phyloP scores from a whole-genome alignment of 306 rosid genomes.

The Vicia villosa region DNA sequence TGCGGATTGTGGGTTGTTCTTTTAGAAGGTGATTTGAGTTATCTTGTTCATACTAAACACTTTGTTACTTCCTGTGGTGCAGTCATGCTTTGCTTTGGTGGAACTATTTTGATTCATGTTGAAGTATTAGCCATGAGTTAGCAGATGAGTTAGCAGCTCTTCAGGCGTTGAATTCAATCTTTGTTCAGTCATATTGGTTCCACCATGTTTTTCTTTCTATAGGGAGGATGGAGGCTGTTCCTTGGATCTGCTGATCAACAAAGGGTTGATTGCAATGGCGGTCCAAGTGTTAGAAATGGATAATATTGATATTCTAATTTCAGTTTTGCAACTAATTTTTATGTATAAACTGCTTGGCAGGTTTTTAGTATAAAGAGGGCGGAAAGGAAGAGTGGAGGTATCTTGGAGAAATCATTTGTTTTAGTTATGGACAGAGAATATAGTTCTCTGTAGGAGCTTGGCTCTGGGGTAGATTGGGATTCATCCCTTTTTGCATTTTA shows the following conservation, averaged over 20 bases:
- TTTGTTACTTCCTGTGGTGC: slow-evolving; percentile 28
- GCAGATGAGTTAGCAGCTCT: slow-evolving; percentile 30
- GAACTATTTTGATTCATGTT: slow-evolving; percentile 27
- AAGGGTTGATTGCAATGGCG: slow-evolving; percentile 2
- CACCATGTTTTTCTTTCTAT: neutral
- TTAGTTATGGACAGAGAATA: too few species aligned
- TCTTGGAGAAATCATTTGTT: neutral
- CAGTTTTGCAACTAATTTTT: neutral
- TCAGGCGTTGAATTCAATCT: slow-evolving; percentile 1
- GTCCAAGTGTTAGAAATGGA: neutral
- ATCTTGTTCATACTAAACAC: slow-evolving; percentile 16
- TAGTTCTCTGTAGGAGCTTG: too few species aligned
- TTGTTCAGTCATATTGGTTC: slow-evolving; percentile 1
- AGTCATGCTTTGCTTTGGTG: slow-evolving; percentile 26
- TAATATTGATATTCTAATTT: slow-evolving; percentile 6
- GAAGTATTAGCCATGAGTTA: slow-evolving; percentile 29
- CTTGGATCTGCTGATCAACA: slow-evolving; percentile 12
- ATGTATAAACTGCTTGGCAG: neutral
- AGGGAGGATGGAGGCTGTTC: neutral
- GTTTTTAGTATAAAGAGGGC: neutral
- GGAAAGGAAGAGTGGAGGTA: too few species aligned
- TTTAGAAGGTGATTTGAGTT: too few species aligned
- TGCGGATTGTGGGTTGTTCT: too few species aligned
- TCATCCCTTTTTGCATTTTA: too few species aligned
- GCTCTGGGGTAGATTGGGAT: too few species aligned